phyloP scores from a whole-genome alignment of 768 basidiomycete genomes.

The Dioszegia aurantiaca region DNA sequence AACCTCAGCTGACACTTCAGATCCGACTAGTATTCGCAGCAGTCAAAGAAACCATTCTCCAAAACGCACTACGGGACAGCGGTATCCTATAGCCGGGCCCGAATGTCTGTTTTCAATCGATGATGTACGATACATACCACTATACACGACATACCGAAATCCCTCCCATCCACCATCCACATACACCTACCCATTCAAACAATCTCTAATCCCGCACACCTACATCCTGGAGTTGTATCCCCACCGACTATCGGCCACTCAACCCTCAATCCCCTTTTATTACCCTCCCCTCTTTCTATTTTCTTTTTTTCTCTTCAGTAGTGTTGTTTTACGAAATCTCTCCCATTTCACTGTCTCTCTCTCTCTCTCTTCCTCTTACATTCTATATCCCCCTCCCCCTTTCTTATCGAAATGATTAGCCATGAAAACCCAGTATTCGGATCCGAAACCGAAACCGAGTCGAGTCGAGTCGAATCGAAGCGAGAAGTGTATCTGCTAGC shows the following conservation, averaged over 20 bases:
- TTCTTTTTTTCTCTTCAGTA: too few species aligned
- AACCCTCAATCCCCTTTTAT: not conserved
- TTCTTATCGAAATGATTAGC: not conserved
- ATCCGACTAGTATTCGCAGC: conserved; percentile 72
- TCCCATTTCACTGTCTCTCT: too few species aligned
- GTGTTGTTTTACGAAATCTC: not conserved
- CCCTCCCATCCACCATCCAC: not conserved
- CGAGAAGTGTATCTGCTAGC: conserved; percentile 2
- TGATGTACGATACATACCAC: not conserved
- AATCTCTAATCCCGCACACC: too few species aligned
- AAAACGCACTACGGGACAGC: conserved; percentile 79
- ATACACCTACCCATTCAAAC: too few species aligned
- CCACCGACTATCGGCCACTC: not conserved
- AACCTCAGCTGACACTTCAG: conserved; percentile 49
- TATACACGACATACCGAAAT: not conserved
- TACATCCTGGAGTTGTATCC: not conserved
- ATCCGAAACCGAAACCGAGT: too few species aligned
- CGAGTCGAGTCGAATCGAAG: too few species aligned
- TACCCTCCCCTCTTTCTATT: not conserved
- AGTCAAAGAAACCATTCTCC: conserved; percentile 88
- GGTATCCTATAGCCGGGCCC: conserved; percentile 64
- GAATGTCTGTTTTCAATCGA: not conserved
- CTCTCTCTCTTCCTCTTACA: not conserved
- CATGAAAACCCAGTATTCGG: too few species aligned
- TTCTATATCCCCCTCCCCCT: not conserved